Conservation (phyloP, 495 filamentous ascomycete genomes). For the Aspergillus ostianus region DNA sequence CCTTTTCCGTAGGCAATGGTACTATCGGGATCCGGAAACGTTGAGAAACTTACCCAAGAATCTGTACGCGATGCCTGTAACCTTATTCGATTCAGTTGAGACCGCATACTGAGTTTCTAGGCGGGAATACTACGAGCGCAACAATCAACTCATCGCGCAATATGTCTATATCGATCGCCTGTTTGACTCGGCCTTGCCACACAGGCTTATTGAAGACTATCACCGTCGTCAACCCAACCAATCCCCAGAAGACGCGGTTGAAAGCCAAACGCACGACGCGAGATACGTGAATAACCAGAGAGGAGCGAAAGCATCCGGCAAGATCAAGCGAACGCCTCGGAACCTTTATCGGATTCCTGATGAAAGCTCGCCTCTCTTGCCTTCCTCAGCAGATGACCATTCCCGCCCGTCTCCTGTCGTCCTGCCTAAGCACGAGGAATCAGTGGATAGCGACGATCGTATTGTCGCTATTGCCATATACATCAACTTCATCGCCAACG, state of each 20-base stretch:
- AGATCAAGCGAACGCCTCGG: slow-evolving; percentile 74
- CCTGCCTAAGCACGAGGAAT: slow-evolving; percentile 47
- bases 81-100: not conserved
- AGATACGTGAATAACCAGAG: not conserved
- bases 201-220: slow-evolving; percentile 86
- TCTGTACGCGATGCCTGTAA: slow-evolving; percentile 23
- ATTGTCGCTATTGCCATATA: slow-evolving; percentile 80
- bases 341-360: slow-evolving; percentile 74
- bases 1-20: slow-evolving; percentile 26
- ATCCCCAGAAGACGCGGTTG: slow-evolving; percentile 14
- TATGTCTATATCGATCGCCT: slow-evolving; percentile 92
- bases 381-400: slow-evolving; percentile 32
- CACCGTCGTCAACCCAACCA: slow-evolving; percentile 33
- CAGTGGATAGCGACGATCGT: slow-evolving; percentile 59
- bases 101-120: slow-evolving; percentile 16
- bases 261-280: not conserved
- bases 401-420: slow-evolving; percentile 29
- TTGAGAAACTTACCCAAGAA: slow-evolving; percentile 27
- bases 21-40: slow-evolving; percentile 31
- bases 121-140: slow-evolving; percentile 79
- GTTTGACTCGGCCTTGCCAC: slow-evolving; percentile 83
- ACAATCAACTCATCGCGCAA: slow-evolving; percentile 77
- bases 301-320: slow-evolving; percentile 21
- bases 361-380: slow-evolving; percentile 65
- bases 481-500: slow-evolving; percentile 82